phyloP scores from a whole-genome alignment of 2,329 filamentous ascomycete species.

The Diaporthe capsici region DNA sequence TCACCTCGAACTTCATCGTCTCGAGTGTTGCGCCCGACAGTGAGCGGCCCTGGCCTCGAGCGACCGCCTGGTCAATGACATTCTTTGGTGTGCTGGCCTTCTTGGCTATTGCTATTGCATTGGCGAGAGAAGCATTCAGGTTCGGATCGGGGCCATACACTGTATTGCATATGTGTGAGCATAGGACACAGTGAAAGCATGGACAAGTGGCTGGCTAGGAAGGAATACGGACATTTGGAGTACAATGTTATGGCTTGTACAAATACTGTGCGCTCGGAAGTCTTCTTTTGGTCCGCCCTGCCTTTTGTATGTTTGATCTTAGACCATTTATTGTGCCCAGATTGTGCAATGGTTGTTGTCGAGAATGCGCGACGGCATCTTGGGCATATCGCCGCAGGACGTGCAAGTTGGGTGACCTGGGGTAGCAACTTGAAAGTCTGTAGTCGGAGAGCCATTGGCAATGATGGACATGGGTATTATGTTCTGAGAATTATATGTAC shows the following conservation, averaged over 20 bases:
- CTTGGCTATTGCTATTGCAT: conserved; percentile 82
- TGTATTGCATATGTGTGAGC: conserved; percentile 50
- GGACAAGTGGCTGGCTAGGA: conserved; percentile 27
- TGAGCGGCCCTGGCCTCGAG: conserved; percentile 88
- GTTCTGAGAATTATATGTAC: neutral
- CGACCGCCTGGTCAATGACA: conserved; percentile 87
- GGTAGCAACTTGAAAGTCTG: conserved; percentile 26
- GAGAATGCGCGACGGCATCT: conserved; percentile 65
- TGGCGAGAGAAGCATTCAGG: conserved; percentile 81
- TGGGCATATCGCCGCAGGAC: conserved; percentile 54
- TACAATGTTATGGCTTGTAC: conserved; percentile 81
- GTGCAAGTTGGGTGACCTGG: conserved; percentile 21
- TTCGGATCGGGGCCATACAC: conserved; percentile 82
- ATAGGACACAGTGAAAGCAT: neutral
- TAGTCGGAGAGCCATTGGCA: conserved; percentile 35
- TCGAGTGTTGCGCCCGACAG: conserved; percentile 83
- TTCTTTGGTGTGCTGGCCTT: conserved; percentile 88
- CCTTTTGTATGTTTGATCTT: conserved; percentile 97
- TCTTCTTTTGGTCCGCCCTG: conserved; percentile 85
- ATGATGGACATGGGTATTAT: too few relatives aligned
- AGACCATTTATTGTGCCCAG: conserved; percentile 94
- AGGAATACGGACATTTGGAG: conserved; percentile 73
- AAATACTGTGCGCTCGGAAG: conserved; percentile 76
- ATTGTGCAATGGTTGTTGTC: conserved; percentile 60
- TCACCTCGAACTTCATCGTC: conserved; percentile 81